Evolutionary conservation across 177 flowering plant genomes (phyloP).

Genomic region (Tripterygium wilfordii): DNA sequence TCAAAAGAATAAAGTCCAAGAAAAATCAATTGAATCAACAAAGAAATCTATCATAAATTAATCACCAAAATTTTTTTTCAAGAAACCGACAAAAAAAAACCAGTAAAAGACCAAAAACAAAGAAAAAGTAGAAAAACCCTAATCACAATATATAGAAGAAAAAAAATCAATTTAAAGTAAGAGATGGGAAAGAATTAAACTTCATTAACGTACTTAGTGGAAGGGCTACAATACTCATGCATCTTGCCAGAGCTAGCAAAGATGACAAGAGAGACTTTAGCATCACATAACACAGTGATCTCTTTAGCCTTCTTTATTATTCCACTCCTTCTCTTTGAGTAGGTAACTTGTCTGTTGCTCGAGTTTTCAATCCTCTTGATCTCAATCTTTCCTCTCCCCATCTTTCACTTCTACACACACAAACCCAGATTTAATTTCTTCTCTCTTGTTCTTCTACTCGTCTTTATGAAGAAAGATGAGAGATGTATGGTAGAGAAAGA

Average conservation of each 20-base stretch:
- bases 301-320: constrained; percentile 65
- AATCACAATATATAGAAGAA: no score
- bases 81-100: neutral
- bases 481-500: constrained; percentile 2
- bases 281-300: constrained; percentile 64
- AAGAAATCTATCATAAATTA: no score
- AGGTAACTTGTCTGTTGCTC: constrained; percentile 67
- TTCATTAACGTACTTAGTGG: constrained; percentile 27
- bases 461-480: neutral
- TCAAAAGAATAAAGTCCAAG: no score
- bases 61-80: no score
- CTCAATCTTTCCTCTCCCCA: constrained; percentile 82
- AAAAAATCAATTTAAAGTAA: no score
- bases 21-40: no score
- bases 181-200: no score
- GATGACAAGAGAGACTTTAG: constrained; percentile 57
- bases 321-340: constrained; percentile 61
- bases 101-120: neutral
- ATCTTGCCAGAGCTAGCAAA: constrained; percentile 54
- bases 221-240: constrained; percentile 43
- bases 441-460: no score
- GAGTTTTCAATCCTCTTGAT: constrained; percentile 74
- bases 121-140: neutral
- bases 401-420: no score
- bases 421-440: no score